Evolutionary conservation across 2,329 filamentous ascomycete species (phyloP).

Genomic region (Coniosporium tulheliwenetii): DNA sequence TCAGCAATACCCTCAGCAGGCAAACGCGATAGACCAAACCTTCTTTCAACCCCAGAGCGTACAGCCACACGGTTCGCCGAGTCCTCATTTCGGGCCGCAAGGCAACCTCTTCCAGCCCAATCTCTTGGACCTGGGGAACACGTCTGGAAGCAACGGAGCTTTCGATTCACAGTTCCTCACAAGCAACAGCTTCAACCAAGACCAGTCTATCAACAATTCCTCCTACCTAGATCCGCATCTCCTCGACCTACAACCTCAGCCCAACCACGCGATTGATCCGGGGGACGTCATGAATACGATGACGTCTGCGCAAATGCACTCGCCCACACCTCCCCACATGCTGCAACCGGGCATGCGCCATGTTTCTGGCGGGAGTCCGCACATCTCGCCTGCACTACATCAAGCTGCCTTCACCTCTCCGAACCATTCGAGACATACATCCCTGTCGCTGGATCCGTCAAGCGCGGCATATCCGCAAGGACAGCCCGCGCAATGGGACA

Average conservation of each 20-base stretch:
- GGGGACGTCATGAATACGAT: conserved; percentile 33
- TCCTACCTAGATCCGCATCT: conserved; percentile 31
- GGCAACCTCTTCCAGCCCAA: conserved; percentile 19
- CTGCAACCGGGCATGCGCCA: conserved; percentile 36
- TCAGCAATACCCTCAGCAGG: conserved; percentile 23
- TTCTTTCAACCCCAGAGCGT: conserved; percentile 24
- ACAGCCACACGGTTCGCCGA: conserved; percentile 38
- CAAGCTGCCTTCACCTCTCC: conserved; percentile 36
- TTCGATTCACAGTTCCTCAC: conserved; percentile 37
- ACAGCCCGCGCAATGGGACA: conserved; percentile 41
- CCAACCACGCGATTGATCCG: conserved; percentile 28
- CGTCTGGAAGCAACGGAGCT: conserved; percentile 8
- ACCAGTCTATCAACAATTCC: conserved; percentile 43
- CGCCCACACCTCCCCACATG: conserved; percentile 40
- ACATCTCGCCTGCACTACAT: conserved; percentile 35
- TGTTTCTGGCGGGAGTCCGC: conserved; percentile 37
- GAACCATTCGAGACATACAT: conserved; percentile 40
- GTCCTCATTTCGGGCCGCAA: conserved; percentile 21
- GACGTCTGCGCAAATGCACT: conserved; percentile 32
- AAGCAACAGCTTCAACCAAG: conserved; percentile 32
- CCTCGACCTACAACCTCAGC: conserved; percentile 22
- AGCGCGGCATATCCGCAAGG: conserved; percentile 41
- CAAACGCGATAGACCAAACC: conserved; percentile 22
- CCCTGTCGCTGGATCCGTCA: conserved; percentile 41
- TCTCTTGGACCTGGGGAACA: conserved; percentile 14